A percentile compares a stretch with the other conserved stretches of the same genome.
These are phyloP conservation scores for Leishmania guyanensis DNA, from an alignment of 208 protist species.

Conservation along the genomic window DNA sequence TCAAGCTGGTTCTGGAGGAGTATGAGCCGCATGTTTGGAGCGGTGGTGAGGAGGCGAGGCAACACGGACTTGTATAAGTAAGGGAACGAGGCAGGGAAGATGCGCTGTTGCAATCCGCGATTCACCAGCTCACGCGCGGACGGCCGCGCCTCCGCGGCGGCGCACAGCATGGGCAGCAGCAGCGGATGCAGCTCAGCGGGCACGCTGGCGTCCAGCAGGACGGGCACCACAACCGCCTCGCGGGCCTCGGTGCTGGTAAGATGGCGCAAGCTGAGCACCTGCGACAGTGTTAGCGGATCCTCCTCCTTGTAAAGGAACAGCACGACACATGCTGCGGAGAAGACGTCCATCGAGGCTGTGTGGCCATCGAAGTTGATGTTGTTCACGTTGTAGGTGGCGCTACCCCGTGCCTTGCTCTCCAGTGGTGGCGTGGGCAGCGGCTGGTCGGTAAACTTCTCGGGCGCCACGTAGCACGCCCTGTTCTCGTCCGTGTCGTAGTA, in stretches of 20 bases:
- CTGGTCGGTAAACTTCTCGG: conserved; percentile 84
- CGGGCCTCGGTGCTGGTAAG: conserved; percentile 21
- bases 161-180: conserved; percentile 40
- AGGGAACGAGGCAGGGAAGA: conserved; percentile 61
- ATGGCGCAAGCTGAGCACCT: conserved; percentile 58
- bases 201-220: conserved; percentile 24
- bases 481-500: conserved; percentile 91
- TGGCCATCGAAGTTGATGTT: conserved; percentile 74
- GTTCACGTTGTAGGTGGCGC: conserved; percentile 28
- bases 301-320: conserved; percentile 73
- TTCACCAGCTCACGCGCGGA: conserved; percentile 49
- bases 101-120: conserved; percentile 13
- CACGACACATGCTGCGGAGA: conserved; percentile 77
- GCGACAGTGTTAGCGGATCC: conserved; percentile 63
- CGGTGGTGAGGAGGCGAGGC: conserved; percentile 49
- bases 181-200: conserved; percentile 18
- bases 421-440: conserved; percentile 24
- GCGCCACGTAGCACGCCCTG: conserved; percentile 78
- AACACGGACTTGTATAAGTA: conserved; percentile 45
- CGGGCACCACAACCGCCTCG: conserved; percentile 11
- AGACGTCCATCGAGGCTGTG: conserved; percentile 83
- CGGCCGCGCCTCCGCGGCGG: conserved; percentile 32
- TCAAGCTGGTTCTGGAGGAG: conserved; percentile 41
- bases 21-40: conserved; percentile 51
- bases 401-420: conserved; percentile 24